Percentiles rank a stretch among this genome's conserved stretches.
Conservation (phyloP, 345 rosid genomes). For the Euphorbia tirucalli region DNA sequence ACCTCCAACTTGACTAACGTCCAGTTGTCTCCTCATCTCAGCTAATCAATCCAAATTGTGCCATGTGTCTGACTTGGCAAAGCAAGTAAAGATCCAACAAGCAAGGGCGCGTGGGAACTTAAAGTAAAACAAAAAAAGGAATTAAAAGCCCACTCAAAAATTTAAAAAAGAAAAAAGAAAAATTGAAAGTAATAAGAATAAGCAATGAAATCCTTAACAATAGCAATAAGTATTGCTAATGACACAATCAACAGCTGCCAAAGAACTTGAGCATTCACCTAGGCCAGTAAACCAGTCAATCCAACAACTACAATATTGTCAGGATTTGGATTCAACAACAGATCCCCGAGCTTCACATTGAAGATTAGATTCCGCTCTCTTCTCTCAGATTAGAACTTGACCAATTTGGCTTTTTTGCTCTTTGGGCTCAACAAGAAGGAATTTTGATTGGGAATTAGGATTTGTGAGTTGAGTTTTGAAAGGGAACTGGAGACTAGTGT, state of each 20-base stretch:
- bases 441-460: constrained; percentile 30
- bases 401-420: constrained; percentile 19
- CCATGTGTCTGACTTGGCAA: too few species aligned
- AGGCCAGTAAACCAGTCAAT: constrained; percentile 70
- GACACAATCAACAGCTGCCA: constrained; percentile 69
- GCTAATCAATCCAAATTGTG: too few species aligned
- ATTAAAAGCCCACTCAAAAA: too few species aligned
- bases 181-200: constrained; percentile 77
- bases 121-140: too few species aligned
- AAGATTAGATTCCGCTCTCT: constrained; percentile 40
- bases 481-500: neutral
- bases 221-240: constrained; percentile 70
- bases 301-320: constrained; percentile 76
- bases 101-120: too few species aligned
- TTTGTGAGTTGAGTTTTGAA: constrained; percentile 19
- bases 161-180: too few species aligned
- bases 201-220: constrained; percentile 82
- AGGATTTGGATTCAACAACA: constrained; percentile 61
- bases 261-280: constrained; percentile 86
- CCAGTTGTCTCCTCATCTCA: too few species aligned
- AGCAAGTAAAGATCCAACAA: too few species aligned
- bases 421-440: constrained; percentile 33
- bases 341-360: constrained; percentile 54
- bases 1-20: too few species aligned
- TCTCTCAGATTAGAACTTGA: constrained; percentile 27